Conservation (phyloP, 2,329 filamentous ascomycete species). For the Beauveria sp. region DNA sequence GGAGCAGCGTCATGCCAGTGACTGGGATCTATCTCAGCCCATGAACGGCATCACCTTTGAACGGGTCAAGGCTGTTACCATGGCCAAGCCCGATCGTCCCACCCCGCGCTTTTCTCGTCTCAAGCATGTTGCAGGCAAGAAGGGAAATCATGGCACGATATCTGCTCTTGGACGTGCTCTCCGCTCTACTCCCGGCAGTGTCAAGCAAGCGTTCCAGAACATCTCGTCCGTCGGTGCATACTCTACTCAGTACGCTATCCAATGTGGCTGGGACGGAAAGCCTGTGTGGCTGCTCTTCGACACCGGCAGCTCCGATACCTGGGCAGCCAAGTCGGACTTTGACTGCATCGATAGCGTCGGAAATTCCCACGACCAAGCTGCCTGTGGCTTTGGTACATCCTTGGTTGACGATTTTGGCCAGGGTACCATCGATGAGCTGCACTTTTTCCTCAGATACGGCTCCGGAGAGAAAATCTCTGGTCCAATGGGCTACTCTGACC, state of each 20-base stretch:
- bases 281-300: conserved; percentile 38
- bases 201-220: conserved; percentile 26
- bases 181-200: conserved; percentile 13
- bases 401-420: conserved; percentile 32
- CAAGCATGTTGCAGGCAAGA: conserved; percentile 20
- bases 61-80: conserved; percentile 21
- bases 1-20: conserved; percentile 10
- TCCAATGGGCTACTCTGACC: conserved; percentile 38
- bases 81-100: conserved; percentile 21
- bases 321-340: conserved; percentile 35
- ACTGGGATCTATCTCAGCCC: conserved; percentile 27
- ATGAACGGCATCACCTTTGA: conserved; percentile 32
- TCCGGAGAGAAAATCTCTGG: conserved; percentile 42
- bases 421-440: conserved; percentile 30
- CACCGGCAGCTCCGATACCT: conserved; percentile 45
- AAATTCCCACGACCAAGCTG: conserved; percentile 20
- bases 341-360: conserved; percentile 32
- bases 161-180: conserved; percentile 22
- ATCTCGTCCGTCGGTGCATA: conserved; percentile 29
- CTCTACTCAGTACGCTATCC: conserved; percentile 35
- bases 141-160: conserved; percentile 20
- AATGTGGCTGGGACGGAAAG: conserved; percentile 31
- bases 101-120: conserved; percentile 27
- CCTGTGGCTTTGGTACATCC: conserved; percentile 34
- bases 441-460: conserved; percentile 39